Evolutionary conservation across 1,284 basidiomycete genomes (phyloP), one percentile per base, ranked within the genome.

Genomic region (Exobasidium cylindrosporum): DNA sequence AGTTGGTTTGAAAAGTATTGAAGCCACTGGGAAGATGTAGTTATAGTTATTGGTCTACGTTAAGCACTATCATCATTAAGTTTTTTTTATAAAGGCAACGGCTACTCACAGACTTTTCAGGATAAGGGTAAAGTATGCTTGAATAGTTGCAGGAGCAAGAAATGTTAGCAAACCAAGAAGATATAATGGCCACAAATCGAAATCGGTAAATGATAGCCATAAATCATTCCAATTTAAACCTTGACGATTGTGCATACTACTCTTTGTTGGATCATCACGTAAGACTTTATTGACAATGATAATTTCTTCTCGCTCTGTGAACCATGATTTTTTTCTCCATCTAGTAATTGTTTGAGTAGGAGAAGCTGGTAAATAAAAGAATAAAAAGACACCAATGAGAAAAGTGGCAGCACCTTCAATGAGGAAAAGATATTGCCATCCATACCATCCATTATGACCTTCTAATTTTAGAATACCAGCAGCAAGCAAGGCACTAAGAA

Each of bases 201-300:
- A 88, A 72, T 89, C 87, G 44, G 82, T 83, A 2, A 89, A 60
- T 1, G 85, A 84, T 21, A 75, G 10, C 57, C 44, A 58, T 1
- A 70, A 28, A 24, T 46, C 61, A 4, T 28, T 26, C 21, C 58
- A 28, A 13, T 56, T 53, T 10, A 70, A 45, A 0, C 86, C 86
- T 77, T 90, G 84, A 26, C 89, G 85, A 66, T 91, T 91, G 81
- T 90, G 88, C 89, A 90, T 90, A 65, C 62, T 83, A 23, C 57
- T 82, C 85, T 82, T 89, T 88, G 76, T 75, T 0, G 80, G 88
- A 67, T 89, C 88, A 72, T 89, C 88, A 2, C 88, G 83, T 3
- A 89, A 81, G n/a, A 89, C 82, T 21, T 86, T 82, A 60, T 82
- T 83, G 10, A 86, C 84, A 0, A 85, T 82, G 59, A 87, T 87